phyloP scores from a whole-genome alignment of 2,329 filamentous ascomycete genomes.

The Stenocarpella maydis region DNA sequence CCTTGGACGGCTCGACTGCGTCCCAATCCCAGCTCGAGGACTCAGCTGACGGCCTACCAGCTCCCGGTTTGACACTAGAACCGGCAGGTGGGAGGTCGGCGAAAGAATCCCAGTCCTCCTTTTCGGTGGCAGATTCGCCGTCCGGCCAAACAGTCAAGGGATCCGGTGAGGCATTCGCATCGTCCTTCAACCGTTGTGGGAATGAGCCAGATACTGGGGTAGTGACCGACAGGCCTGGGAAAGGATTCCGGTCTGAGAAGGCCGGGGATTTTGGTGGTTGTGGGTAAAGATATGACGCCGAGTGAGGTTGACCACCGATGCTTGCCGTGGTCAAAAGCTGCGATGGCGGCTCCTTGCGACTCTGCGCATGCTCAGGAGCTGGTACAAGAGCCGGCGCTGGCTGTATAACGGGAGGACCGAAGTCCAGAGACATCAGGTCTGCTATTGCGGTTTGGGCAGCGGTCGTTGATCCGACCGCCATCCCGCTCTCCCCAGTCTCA shows the following conservation, averaged over 20 bases:
- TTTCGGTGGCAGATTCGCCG: conserved; percentile 40
- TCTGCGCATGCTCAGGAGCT: conserved; percentile 44
- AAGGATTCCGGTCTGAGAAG: conserved; percentile 59
- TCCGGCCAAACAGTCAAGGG: conserved; percentile 37
- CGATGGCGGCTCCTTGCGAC: conserved; percentile 41
- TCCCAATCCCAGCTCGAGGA: conserved; percentile 60
- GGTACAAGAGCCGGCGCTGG: conserved; percentile 36
- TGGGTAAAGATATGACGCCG: conserved; percentile 48
- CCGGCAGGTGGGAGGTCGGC: conserved; percentile 50
- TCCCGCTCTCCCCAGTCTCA: conserved; percentile 52
- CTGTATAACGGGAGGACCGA: conserved; percentile 24
- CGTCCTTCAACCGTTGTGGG: conserved; percentile 41
- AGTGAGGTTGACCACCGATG: conserved; percentile 39
- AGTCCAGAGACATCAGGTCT: conserved; percentile 48
- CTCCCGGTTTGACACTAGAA: conserved; percentile 33
- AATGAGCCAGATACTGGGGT: conserved; percentile 46
- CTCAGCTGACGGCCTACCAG: conserved; percentile 32
- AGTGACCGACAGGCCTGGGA: conserved; percentile 54
- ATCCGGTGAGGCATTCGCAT: conserved; percentile 44
- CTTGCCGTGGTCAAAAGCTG: conserved; percentile 44
- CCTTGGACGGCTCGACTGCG: conserved; percentile 46
- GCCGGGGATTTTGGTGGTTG: conserved; percentile 57
- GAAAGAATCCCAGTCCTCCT: conserved; percentile 61
- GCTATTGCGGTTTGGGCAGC: conserved; percentile 37
- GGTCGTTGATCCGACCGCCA: conserved; percentile 37